Evolutionary conservation across 2,329 filamentous ascomycete species (phyloP).

Genomic region (Fusarium sp.): DNA sequence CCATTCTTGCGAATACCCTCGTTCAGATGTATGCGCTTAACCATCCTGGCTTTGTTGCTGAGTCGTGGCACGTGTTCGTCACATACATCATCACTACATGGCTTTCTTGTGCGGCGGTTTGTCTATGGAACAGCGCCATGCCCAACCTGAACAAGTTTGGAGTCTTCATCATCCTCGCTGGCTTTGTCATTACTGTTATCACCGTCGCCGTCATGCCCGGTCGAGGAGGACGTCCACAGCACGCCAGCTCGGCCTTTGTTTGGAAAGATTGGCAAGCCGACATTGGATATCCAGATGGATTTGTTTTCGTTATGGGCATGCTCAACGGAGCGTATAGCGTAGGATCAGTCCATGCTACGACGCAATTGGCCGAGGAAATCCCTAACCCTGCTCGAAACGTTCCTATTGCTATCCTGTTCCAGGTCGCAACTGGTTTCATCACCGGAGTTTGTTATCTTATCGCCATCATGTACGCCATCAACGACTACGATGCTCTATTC

Average conservation of each 20-base stretch:
- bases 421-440: conserved; percentile 65
- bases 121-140: conserved; percentile 69
- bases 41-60: conserved; percentile 54
- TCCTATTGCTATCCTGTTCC: conserved; percentile 67
- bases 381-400: conserved; percentile 65
- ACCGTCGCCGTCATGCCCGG: conserved; percentile 68
- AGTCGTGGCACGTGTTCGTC: conserved; percentile 62
- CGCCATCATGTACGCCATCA: conserved; percentile 71
- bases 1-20: conserved; percentile 59
- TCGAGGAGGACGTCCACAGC: conserved; percentile 46
- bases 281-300: conserved; percentile 59
- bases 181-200: conserved; percentile 69
- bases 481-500: conserved; percentile 66
- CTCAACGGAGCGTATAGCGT: conserved; percentile 79
- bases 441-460: conserved; percentile 68
- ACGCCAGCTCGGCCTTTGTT: conserved; percentile 56
- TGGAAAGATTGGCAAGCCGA: conserved; percentile 59
- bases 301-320: conserved; percentile 60
- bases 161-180: conserved; percentile 63
- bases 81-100: conserved; percentile 59
- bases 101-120: conserved; percentile 57
- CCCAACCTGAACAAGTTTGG: conserved; percentile 69
- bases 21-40: conserved; percentile 62
- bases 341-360: conserved; percentile 75
- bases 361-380: conserved; percentile 77